These are phyloP conservation scores for Dendrobium officinale DNA, from an alignment of 106 monocot genomes.

Conservation along the genomic window DNA sequence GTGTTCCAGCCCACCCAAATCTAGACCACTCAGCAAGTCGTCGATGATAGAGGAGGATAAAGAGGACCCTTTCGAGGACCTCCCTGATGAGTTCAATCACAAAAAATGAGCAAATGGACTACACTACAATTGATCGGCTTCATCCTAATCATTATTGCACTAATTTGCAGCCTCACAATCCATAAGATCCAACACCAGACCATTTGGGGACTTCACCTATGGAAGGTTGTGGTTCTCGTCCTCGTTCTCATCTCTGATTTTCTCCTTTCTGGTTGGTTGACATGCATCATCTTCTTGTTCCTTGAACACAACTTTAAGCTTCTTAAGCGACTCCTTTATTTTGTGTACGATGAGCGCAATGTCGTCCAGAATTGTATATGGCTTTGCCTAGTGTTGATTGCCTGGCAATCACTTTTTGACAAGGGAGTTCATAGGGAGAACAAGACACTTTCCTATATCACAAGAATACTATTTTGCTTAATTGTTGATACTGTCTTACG, in stretches of 20 bases:
- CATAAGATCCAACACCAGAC: conserved; percentile 21
- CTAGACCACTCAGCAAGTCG: conserved; percentile 11
- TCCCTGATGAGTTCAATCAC: conserved; percentile 37
- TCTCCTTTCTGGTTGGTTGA: conserved; percentile 67
- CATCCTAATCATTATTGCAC: conserved; percentile 35
- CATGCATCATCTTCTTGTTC: conserved; percentile 59
- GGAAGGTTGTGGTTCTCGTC: conserved; percentile 65
- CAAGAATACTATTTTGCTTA: conserved; percentile 59
- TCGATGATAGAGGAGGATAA: conserved; percentile 37
- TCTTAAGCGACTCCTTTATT: conserved; percentile 72
- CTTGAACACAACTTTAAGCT: conserved; percentile 75
- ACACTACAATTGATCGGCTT: conserved; percentile 49
- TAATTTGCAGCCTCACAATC: conserved; percentile 43
- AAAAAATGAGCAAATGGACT: conserved; percentile 13
- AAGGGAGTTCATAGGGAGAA: conserved; percentile 28
- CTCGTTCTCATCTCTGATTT: conserved; percentile 68
- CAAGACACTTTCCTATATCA: conserved; percentile 34
- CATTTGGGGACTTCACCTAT: conserved; percentile 55
- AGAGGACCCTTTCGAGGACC: conserved; percentile 55
- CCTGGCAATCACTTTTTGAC: conserved; percentile 68
- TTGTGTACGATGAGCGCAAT: conserved; percentile 63
- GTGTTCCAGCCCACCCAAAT: conserved; percentile 6
- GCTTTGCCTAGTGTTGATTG: conserved; percentile 63
- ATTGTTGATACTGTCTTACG: conserved; percentile 58
- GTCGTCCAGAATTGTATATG: conserved; percentile 81